Base-by-base conservation (phyloP, 2,329 filamentous ascomycete species). In the Iodosphaeria phyllophila region DNA sequence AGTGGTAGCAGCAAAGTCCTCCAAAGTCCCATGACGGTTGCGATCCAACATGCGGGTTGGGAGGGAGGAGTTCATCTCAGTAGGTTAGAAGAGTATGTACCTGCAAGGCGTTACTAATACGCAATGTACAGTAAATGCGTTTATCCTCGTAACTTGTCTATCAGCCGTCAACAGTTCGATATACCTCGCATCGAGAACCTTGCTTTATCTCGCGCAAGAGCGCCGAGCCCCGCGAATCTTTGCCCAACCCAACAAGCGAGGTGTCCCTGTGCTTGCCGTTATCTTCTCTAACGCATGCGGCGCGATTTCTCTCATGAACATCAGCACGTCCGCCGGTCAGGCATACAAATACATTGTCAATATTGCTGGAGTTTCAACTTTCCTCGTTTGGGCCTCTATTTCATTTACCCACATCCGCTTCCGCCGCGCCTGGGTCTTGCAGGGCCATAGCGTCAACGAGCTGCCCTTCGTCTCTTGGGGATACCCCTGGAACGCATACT, bases 131-230 rank as follows among this genome's bases (percentile, higher is more conserved):
- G n/a, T 84, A 51, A 84, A 84, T 35, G 74, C 70, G 19, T 74
- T 80, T 39, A 78, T 80, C 37, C 60, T 84, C 25, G 53, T 79
- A 6, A 78, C 76, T 8, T 76, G 76, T 28, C 54, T 80, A 18
- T 72, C 63, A 1, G 74, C 75, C 11, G 64, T 74, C 35, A 84
- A 84, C 48, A 71, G 66, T 26, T 76, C 72, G 6, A 74, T 84
- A 32, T 84, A 83, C 44, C 78, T 84, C 35, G 70, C 69, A 22
- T 77, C 73, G 3, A 65, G 78, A 13, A 83, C 76, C 0, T 49
- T 86, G 2, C 51, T 83, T 1, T 82, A 70, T 51, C 77, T 84
- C 68, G 74, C 74, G 0, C 71, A 78, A 37, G 68, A 70, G 22
- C 58, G 65, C 23, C 79, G 77, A 44, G 78, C 77, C 0, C 78